These are phyloP conservation scores for Tetrapisispora taiwanensis DNA, from an alignment of 805 yeast species.

Conservation along the genomic window DNA sequence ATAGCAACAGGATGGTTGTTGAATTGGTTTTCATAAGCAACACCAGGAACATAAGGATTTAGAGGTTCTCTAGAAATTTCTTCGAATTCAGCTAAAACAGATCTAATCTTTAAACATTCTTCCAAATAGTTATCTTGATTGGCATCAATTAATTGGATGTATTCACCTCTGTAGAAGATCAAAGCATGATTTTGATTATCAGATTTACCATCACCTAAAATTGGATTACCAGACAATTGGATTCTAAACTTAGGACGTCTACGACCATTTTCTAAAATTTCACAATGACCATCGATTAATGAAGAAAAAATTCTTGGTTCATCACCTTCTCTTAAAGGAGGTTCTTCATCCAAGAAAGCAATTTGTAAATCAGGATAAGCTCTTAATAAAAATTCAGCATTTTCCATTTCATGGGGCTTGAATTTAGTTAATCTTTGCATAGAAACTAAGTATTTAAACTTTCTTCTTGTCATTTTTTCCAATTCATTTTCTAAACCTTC, in stretches of 20 bases:
- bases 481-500: slow-evolving; percentile 91
- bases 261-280: slow-evolving; percentile 57
- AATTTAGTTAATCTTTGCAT: slow-evolving; percentile 76
- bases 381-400: slow-evolving; percentile 68
- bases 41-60: slow-evolving; percentile 52
- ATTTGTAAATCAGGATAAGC: slow-evolving; percentile 81
- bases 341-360: slow-evolving; percentile 90
- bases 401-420: slow-evolving; percentile 63
- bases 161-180: slow-evolving; percentile 85
- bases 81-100: slow-evolving; percentile 84
- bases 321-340: slow-evolving; percentile 59
- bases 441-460: slow-evolving; percentile 70
- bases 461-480: slow-evolving; percentile 78
- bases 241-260: slow-evolving; percentile 69
- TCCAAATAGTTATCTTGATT: slow-evolving; percentile 92
- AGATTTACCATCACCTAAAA: slow-evolving; percentile 88
- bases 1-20: slow-evolving; percentile 89
- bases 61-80: slow-evolving; percentile 48
- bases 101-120: slow-evolving; percentile 83
- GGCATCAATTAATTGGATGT: slow-evolving; percentile 89
- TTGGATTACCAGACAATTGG: slow-evolving; percentile 73
- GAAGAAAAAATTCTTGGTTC: slow-evolving; percentile 66
- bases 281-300: slow-evolving; percentile 72
- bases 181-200: slow-evolving; percentile 88
- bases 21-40: slow-evolving; percentile 30